These are phyloP conservation scores for Apiospora saccharicola DNA, from an alignment of 2,329 filamentous ascomycete genomes.

Conservation along the genomic window DNA sequence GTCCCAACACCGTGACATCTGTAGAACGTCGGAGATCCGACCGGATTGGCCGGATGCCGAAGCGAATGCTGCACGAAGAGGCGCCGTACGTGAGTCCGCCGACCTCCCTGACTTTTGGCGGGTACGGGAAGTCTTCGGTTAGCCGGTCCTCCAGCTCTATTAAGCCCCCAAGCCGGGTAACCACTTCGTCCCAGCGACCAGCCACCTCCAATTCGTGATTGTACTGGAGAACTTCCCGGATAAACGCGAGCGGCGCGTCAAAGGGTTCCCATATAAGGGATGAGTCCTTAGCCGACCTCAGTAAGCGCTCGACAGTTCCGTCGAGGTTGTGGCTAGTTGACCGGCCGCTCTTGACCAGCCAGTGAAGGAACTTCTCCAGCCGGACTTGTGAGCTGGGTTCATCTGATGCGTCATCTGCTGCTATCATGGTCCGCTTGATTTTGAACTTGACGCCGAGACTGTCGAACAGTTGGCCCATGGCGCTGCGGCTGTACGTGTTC, in stretches of 20 bases:
- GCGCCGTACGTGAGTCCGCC: conserved; percentile 26
- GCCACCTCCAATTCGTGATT: conserved; percentile 10
- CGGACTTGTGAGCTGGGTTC: not conserved
- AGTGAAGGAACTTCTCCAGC: conserved; percentile 1
- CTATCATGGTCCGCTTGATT: not conserved
- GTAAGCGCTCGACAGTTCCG: conserved; percentile 4
- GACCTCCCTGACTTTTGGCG: conserved; percentile 27
- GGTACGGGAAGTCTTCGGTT: conserved; percentile 32
- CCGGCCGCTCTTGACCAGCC: not conserved
- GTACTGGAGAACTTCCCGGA: conserved; percentile 30
- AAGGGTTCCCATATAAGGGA: conserved; percentile 22
- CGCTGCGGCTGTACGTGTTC: not conserved
- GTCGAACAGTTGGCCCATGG: conserved; percentile 11
- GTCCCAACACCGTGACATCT: conserved; percentile 29
- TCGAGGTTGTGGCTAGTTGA: conserved; percentile 5
- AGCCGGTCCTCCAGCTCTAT: conserved; percentile 26
- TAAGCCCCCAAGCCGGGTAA: conserved; percentile 26
- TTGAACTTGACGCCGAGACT: conserved; percentile 17
- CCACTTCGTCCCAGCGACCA: not conserved
- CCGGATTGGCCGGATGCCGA: conserved; percentile 29
- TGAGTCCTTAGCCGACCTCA: not conserved
- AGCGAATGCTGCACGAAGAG: conserved; percentile 30
- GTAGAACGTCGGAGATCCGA: conserved; percentile 24
- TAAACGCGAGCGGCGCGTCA: conserved; percentile 29
- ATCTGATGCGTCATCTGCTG: not conserved